A percentile compares a stretch with the other conserved stretches of the same genome.
Evolutionary conservation across 805 yeast species (phyloP).

Genomic region (Teunomyces panamensis): DNA sequence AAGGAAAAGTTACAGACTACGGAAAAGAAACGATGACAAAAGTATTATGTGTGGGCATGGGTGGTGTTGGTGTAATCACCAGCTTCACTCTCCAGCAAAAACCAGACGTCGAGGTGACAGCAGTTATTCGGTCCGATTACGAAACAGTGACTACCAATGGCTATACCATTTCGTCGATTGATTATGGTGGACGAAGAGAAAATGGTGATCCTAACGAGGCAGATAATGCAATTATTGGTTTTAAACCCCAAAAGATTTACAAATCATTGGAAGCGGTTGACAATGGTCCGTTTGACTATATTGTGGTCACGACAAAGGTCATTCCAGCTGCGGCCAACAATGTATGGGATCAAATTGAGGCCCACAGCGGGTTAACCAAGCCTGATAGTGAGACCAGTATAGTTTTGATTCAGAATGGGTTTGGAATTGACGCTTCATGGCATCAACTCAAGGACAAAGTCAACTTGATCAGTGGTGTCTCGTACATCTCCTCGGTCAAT

Average conservation of each 20-base stretch:
- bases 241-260: slow-evolving; percentile 25
- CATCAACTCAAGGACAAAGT: slow-evolving; percentile 10
- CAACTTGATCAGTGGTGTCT: slow-evolving; percentile 30
- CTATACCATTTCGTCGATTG: slow-evolving; percentile 27
- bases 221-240: slow-evolving; percentile 17
- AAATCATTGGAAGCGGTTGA: slow-evolving; percentile 20
- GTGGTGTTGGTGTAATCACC: slow-evolving; percentile 83
- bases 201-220: slow-evolving; percentile 14
- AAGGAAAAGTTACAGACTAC: not conserved
- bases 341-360: slow-evolving; percentile 23
- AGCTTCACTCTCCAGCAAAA: slow-evolving; percentile 46
- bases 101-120: slow-evolving; percentile 25
- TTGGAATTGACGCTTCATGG: slow-evolving; percentile 25
- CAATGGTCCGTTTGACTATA: slow-evolving; percentile 30
- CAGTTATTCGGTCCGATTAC: slow-evolving; percentile 31
- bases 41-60: slow-evolving; percentile 78
- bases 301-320: slow-evolving; percentile 33
- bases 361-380: slow-evolving; percentile 11
- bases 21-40: slow-evolving; percentile 9
- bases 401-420: slow-evolving; percentile 26
- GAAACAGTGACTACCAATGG: slow-evolving; percentile 26
- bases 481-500: slow-evolving; percentile 32
- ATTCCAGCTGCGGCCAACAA: slow-evolving; percentile 23
- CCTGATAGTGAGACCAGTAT: slow-evolving; percentile 12
- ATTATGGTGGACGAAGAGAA: slow-evolving; percentile 23